phyloP scores from a whole-genome alignment of 176 grass and related monocot species.

The Lolium perenne region DNA sequence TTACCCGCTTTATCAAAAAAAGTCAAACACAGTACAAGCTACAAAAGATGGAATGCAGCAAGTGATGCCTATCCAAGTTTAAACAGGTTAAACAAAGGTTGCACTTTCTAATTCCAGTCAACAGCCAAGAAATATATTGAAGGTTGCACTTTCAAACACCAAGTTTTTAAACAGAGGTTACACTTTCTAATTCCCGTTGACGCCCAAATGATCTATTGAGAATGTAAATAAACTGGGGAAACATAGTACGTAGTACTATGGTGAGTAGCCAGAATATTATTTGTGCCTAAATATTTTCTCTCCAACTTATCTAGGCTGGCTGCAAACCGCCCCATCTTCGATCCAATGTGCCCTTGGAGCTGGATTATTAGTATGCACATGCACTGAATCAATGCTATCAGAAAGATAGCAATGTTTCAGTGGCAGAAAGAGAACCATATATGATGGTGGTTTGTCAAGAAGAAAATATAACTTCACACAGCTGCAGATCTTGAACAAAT shows the following conservation, averaged over 20 bases:
- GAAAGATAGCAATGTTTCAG: neutral
- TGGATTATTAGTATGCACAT: constrained; percentile 31
- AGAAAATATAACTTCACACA: neutral
- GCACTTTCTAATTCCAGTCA: no score
- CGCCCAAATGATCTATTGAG: neutral
- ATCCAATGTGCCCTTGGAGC: constrained; percentile 26
- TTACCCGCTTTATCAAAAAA: neutral
- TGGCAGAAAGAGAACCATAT: neutral
- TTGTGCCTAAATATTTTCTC: neutral
- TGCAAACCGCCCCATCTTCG: constrained; percentile 27
- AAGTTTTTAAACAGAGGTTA: neutral
- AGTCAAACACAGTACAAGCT: neutral
- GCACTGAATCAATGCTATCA: constrained; percentile 23
- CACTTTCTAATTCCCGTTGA: constrained; percentile 11
- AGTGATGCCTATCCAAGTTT: neutral
- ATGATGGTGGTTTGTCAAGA: neutral
- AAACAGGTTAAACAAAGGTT: constrained; percentile 1
- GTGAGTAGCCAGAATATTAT: neutral
- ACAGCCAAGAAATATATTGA: no score
- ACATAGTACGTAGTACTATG: neutral
- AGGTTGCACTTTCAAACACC: no score
- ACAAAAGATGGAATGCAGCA: neutral
- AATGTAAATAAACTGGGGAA: neutral
- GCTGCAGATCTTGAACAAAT: neutral
- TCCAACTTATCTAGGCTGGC: constrained; percentile 19